Conservation (phyloP, 2,329 filamentous ascomycete genomes). For the Raffaelea deltoideospora region DNA sequence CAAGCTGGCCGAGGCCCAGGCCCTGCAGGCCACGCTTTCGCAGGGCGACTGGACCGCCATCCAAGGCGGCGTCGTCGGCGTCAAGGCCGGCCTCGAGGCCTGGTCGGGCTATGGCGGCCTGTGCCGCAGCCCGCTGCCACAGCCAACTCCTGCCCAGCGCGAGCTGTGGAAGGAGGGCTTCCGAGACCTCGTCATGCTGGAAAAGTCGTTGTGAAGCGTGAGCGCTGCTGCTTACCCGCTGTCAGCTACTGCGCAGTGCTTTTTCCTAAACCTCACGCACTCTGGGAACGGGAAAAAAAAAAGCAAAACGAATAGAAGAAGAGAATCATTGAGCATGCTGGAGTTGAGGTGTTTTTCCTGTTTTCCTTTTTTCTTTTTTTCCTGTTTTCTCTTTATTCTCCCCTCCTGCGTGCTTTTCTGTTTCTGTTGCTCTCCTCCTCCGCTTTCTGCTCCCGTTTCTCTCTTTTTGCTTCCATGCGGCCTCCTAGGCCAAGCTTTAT, state of each 20-base stretch:
- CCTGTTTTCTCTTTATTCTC: not conserved
- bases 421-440: not conserved
- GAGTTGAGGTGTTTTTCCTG: not conserved
- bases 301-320: too few relatives aligned
- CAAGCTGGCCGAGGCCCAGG: conserved; percentile 41
- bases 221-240: too few relatives aligned
- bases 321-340: too few relatives aligned
- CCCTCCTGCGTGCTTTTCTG: too few relatives aligned
- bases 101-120: conserved; percentile 51
- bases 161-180: conserved; percentile 40
- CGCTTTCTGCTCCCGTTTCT: not conserved
- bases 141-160: conserved; percentile 31
- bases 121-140: conserved; percentile 32
- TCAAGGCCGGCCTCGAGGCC: conserved; percentile 52
- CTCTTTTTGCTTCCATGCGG: not conserved
- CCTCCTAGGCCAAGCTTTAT: too few relatives aligned
- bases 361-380: not conserved
- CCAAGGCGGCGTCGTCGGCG: conserved; percentile 54
- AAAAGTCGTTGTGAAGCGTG: conserved; percentile 28
- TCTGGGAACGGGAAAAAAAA: too few relatives aligned
- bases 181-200: conserved; percentile 33
- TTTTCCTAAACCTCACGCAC: too few relatives aligned
- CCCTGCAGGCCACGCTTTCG: conserved; percentile 49
- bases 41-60: conserved; percentile 60
- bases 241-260: too few relatives aligned